A percentile compares a stretch with the other conserved stretches of the same genome.
Conservation (phyloP, 2,329 filamentous ascomycete genomes). For the Cladosporium sp. region DNA sequence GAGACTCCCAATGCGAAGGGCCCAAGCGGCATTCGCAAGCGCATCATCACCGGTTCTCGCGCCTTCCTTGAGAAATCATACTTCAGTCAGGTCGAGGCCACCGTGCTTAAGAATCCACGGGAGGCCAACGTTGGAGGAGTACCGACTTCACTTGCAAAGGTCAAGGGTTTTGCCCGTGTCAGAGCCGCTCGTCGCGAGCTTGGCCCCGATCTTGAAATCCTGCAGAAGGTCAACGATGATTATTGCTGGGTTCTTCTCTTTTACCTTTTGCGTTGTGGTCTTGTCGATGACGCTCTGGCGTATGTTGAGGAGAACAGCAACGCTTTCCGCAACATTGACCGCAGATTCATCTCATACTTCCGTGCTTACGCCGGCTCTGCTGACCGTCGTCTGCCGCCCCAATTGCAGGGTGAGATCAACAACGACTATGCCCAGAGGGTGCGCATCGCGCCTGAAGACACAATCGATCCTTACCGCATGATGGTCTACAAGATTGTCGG, state of each 20-base stretch:
- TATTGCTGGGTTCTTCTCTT: conserved; percentile 93
- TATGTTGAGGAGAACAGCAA: conserved; percentile 77
- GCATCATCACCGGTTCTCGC: conserved; percentile 75
- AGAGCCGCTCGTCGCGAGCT: conserved; percentile 76
- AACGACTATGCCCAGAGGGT: conserved; percentile 83
- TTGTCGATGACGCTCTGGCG: conserved; percentile 74
- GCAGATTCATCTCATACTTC: conserved; percentile 84
- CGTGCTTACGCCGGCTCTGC: conserved; percentile 72
- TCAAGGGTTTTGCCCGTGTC: conserved; percentile 85
- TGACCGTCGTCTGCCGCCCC: conserved; percentile 70
- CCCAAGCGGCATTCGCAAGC: conserved; percentile 66
- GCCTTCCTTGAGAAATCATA: conserved; percentile 77
- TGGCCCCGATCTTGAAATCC: conserved; percentile 63
- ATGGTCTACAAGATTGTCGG: conserved; percentile 98
- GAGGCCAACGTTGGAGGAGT: conserved; percentile 87
- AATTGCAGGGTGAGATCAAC: conserved; percentile 80
- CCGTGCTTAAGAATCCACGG: conserved; percentile 76
- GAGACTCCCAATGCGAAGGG: conserved; percentile 61
- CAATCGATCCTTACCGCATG: conserved; percentile 90
- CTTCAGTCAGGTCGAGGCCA: conserved; percentile 67
- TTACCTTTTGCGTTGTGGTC: conserved; percentile 80
- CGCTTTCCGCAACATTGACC: conserved; percentile 84
- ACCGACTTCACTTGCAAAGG: conserved; percentile 82
- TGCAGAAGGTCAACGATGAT: conserved; percentile 69
- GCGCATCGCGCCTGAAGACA: conserved; percentile 78